These are phyloP conservation scores for Camptophora hylomeconis DNA, from an alignment of 2,329 filamentous ascomycete genomes.

Conservation along the genomic window DNA sequence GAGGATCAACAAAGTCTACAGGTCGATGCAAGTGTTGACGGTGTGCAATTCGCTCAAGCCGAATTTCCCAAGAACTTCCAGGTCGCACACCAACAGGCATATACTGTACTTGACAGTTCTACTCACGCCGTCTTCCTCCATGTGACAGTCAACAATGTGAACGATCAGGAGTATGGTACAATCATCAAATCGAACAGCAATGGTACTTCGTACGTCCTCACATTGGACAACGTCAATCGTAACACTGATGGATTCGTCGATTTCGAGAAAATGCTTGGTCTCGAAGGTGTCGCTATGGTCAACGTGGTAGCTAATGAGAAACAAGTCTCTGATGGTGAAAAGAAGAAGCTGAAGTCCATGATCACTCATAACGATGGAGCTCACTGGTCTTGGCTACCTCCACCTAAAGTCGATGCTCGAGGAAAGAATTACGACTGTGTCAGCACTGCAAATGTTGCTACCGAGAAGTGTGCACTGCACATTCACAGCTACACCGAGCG, in stretches of 20 bases:
- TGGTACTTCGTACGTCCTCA: conserved; percentile 85
- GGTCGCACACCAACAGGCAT: conserved; percentile 64
- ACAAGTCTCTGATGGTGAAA: conserved; percentile 46
- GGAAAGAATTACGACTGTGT: conserved; percentile 60
- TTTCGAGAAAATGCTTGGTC: conserved; percentile 85
- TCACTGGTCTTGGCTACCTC: conserved; percentile 64
- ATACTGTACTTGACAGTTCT: conserved; percentile 88
- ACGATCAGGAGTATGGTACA: conserved; percentile 60
- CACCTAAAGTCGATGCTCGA: conserved; percentile 59
- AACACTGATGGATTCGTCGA: conserved; percentile 70
- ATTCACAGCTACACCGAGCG: conserved; percentile 94
- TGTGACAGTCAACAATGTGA: conserved; percentile 59
- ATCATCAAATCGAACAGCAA: conserved; percentile 99
- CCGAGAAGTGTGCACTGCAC: conserved; percentile 67
- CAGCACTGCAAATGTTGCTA: conserved; percentile 38
- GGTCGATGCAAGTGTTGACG: conserved; percentile 75
- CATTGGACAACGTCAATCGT: conserved; percentile 68
- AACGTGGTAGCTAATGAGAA: conserved; percentile 70
- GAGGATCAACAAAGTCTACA: conserved; percentile 56
- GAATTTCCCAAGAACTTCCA: conserved; percentile 78
- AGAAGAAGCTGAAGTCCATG: conserved; percentile 74
- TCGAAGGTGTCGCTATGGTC: conserved; percentile 80
- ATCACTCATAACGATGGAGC: conserved; percentile 96
- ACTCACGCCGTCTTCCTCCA: conserved; percentile 92
- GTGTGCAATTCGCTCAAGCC: conserved; percentile 65